A percentile compares a stretch with the other conserved stretches of the same genome.
phyloP scores from a whole-genome alignment of 1,139 yeast genomes.

The Geotrichum histeridarum region DNA sequence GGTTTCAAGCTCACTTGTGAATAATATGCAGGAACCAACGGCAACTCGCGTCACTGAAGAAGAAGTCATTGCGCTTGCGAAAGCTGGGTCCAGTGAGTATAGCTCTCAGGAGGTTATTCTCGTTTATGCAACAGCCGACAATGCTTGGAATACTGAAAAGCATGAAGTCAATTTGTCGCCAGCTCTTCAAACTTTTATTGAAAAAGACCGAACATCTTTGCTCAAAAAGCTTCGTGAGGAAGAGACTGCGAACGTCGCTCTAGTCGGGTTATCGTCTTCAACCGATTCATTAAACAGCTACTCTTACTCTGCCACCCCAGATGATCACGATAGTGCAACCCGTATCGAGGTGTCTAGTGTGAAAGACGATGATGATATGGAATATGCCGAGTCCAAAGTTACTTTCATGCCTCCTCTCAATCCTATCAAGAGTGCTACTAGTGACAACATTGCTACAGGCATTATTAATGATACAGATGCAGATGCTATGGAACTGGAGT shows the following conservation, averaged over 20 bases:
- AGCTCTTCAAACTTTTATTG: constrained; percentile 23
- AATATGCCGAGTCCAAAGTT: not conserved
- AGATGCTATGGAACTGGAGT: constrained; percentile 17
- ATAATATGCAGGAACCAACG: constrained; percentile 14
- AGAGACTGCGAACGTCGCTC: not conserved
- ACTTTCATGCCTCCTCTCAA: not conserved
- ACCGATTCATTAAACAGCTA: not conserved
- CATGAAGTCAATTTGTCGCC: constrained; percentile 20
- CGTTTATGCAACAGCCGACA: constrained; percentile 26
- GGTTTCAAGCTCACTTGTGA: constrained; percentile 16
- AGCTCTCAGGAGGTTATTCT: constrained; percentile 28
- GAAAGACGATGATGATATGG: not conserved
- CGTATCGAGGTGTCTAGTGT: not conserved
- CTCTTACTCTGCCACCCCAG: not conserved
- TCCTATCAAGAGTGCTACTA: not conserved
- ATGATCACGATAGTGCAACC: not conserved
- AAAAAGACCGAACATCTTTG: constrained; percentile 19
- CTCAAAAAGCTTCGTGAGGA: constrained; percentile 3
- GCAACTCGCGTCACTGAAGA: constrained; percentile 20
- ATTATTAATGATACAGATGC: constrained; percentile 10
- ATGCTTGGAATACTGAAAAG: constrained; percentile 23
- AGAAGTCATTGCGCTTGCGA: constrained; percentile 25
- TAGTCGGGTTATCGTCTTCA: not conserved
- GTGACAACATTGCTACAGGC: constrained; percentile 7
- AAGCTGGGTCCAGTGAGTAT: constrained; percentile 26